Conservation (phyloP, 129 eudicot species). For the Heracleum sosnowskyi region DNA sequence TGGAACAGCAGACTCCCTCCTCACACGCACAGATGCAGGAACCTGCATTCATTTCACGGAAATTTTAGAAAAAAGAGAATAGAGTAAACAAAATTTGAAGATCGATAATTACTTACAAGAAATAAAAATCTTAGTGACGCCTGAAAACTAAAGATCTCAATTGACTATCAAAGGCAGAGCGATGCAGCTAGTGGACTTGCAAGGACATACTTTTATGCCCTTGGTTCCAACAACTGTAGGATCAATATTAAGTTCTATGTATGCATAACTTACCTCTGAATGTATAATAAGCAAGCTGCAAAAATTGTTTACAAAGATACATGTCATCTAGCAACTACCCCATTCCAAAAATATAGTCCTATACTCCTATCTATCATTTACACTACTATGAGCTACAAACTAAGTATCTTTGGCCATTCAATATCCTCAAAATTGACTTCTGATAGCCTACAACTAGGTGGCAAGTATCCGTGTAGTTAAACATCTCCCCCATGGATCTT, state of each 20-base stretch:
- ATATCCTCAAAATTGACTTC: background rate
- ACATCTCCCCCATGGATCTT: background rate
- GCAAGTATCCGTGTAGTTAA: background rate
- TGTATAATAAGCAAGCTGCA: background rate
- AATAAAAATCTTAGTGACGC: background rate
- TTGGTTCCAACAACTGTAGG: background rate
- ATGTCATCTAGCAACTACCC: too few species aligned
- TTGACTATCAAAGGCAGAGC: too few species aligned
- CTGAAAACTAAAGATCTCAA: background rate
- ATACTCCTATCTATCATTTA: too few species aligned
- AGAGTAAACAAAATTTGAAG: background rate
- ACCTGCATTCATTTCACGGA: conserved; percentile 34
- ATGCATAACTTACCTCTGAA: background rate
- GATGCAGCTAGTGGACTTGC: too few species aligned
- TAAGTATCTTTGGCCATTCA: background rate
- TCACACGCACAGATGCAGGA: conserved; percentile 91
- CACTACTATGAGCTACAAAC: too few species aligned
- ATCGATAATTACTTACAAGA: background rate
- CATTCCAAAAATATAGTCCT: too few species aligned
- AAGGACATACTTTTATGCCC: too few species aligned
- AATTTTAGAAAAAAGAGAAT: background rate
- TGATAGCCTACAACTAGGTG: background rate
- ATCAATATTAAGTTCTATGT: background rate
- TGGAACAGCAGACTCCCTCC: conserved; percentile 79
- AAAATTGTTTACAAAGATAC: too few species aligned